Base-by-base conservation (phyloP, 108 stramenopile genomes). In the Schizochytrium sp. region DNA sequence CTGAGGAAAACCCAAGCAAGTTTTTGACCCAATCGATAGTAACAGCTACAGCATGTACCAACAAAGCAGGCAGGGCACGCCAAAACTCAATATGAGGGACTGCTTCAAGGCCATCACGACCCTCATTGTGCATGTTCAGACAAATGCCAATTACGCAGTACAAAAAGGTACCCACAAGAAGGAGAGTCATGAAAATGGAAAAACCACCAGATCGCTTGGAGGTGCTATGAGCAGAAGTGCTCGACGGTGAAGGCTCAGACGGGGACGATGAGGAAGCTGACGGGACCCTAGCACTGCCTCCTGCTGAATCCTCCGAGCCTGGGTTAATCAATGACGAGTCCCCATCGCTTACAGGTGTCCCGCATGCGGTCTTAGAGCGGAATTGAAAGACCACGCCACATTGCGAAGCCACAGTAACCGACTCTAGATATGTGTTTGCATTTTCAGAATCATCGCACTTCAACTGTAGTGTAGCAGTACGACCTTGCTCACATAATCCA, bases 61-160 rank as follows among this genome's bases (percentile, higher is more conserved):
- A 8, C 42, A 69, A 44, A 7, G 64, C 64, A 15, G 76, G 76
- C 17, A 83, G 50, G 5, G 76, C 76, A 53, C 47, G 53, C 76
- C 76, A 83, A 42, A 83, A 83, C 28, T 83, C 76, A 17, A 55
- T 83, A 50, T 83, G 76, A 17, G 76, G 76, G 28, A 83, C 53
- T 1, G 76, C 76, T 10, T 83, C 76, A 10, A 83, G 5, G 5
- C 76, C 76, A 5, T 83, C 50, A 28, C 76, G 76, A 12, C 76
- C 76, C 76, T 83, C 76, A 83, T 83, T 55, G 12, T 53, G 76
- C 76, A 83, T 83, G 76, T 83, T 83, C 50, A 49, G 47, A 42
- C 49, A 55, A 5, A 83, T 83, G 76, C 76, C 76, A 83, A 55
- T 55, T 2, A 55, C 76, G 55, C 76, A 83, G 47, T 83, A 83